Evolutionary conservation across 2,329 filamentous ascomycete species (phyloP), one percentile per base, ranked within the genome.

Genomic region (Seiridium unicorne): DNA sequence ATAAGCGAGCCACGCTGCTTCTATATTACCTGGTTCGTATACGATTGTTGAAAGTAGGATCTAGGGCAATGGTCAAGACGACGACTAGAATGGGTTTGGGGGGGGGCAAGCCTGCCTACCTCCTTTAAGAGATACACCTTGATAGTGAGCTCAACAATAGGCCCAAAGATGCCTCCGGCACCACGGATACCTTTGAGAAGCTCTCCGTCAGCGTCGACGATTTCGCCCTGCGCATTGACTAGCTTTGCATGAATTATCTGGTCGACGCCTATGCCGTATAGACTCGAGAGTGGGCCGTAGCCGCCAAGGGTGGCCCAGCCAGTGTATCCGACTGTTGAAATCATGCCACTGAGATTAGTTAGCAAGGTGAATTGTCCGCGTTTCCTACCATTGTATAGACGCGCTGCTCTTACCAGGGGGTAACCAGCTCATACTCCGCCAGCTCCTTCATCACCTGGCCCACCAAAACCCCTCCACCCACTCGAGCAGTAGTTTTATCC

Each of bases 81-180:
- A 18, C 32, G 11, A 7, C 18, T 44, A n/a, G 13, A 54, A 31
- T 47, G 44, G 46, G 40, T 51, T 10, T 9, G 13, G 18, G 18
- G 13, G 18, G 18, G 35, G n/a, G 44, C 44, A 13, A 26, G 18
- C 57, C 6, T 44, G 61, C 63, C 56, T 63, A 73, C 72, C 64
- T 69, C 67, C 32, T 69, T 67, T 3, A 72, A 56, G 3, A 70
- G 68, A 59, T 79, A 78, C 3, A 77, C 65, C 60, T 74, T 78
- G 60, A 79, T 69, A 3, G 69, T 73, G 5, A 79, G 44, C 60
- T 79, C 75, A 6, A 76, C 70, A 47, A 80, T 74, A 9, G 77
- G 66, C 3, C 75, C 77, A 32, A 79, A 72, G 9, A 68, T 68
- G 3, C 76, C 73, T 34, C 77, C 76, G 4, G 69, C 76, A 2